A percentile compares a stretch with the other conserved stretches of the same genome.
Conservation (phyloP, 805 yeast species). For the Ogataea ganodermae region DNA sequence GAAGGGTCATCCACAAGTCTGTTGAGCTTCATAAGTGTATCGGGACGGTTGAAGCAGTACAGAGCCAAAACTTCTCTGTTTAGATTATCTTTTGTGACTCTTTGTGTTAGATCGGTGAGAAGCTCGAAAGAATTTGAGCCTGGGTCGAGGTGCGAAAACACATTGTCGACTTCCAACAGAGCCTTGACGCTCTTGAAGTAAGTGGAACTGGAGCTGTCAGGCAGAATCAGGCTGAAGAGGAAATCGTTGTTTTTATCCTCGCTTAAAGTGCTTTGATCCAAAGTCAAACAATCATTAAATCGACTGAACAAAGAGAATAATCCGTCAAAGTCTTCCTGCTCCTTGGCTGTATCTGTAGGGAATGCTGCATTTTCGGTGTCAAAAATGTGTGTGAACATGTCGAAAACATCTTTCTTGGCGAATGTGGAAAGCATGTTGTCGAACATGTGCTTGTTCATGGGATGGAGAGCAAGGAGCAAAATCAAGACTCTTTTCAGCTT, state of each 20-base stretch:
- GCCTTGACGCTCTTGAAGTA: slow-evolving; percentile 11
- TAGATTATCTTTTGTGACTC: slow-evolving; percentile 15
- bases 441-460: slow-evolving; percentile 22
- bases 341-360: slow-evolving; percentile 1
- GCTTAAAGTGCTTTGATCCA: slow-evolving; percentile 26
- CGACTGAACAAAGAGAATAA: slow-evolving; percentile 20
- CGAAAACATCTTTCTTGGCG: slow-evolving; percentile 10
- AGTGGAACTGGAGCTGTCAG: slow-evolving; percentile 8
- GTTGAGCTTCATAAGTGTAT: slow-evolving; percentile 25
- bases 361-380: not conserved
- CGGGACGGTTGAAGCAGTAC: slow-evolving; percentile 17
- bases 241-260: slow-evolving; percentile 17
- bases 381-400: slow-evolving; percentile 15
- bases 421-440: slow-evolving; percentile 14
- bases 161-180: slow-evolving; percentile 8
- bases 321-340: slow-evolving; percentile 10
- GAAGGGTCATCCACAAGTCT: slow-evolving; percentile 12
- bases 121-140: slow-evolving; percentile 1
- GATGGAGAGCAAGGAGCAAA: slow-evolving; percentile 26
- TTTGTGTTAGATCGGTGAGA: slow-evolving; percentile 4
- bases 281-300: slow-evolving; percentile 20
- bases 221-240: slow-evolving; percentile 13
- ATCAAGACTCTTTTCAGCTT: slow-evolving; percentile 25
- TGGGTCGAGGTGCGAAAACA: slow-evolving; percentile 4
- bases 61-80: slow-evolving; percentile 23